These are phyloP conservation scores for Sclerotinia subarctica DNA, from an alignment of 2,329 filamentous ascomycete species.

Conservation along the genomic window DNA sequence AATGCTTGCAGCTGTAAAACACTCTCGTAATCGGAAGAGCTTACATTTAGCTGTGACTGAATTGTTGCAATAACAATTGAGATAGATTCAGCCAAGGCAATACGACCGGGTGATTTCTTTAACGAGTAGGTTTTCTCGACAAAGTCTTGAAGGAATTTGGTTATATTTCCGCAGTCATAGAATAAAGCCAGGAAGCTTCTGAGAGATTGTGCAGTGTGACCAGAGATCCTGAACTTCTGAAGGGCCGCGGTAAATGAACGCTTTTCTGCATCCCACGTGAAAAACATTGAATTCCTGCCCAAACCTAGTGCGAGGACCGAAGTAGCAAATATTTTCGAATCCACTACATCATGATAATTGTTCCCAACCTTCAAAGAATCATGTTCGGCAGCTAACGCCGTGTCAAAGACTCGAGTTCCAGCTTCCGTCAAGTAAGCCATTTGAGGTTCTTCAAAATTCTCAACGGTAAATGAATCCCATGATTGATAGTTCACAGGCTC, in stretches of 20 bases:
- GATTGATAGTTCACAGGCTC: conserved; percentile 50
- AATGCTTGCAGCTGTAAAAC: conserved; percentile 38
- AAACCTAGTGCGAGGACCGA: conserved; percentile 65
- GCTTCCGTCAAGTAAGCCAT: conserved; percentile 66
- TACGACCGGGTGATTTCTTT: conserved; percentile 33
- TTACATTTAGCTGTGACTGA: conserved; percentile 35
- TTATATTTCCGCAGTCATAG: conserved; percentile 39
- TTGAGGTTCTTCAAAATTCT: conserved; percentile 41
- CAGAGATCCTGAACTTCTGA: conserved; percentile 49
- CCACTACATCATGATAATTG: conserved; percentile 44
- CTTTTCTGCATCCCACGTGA: conserved; percentile 54
- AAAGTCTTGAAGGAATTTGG: conserved; percentile 35
- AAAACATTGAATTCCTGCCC: conserved; percentile 70
- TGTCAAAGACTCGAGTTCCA: conserved; percentile 63
- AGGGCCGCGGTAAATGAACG: conserved; percentile 51
- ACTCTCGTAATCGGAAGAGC: conserved; percentile 31
- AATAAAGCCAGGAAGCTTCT: conserved; percentile 43
- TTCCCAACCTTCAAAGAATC: conserved; percentile 45
- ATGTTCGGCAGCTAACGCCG: conserved; percentile 47
- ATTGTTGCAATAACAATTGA: conserved; percentile 39
- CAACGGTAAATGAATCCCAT: conserved; percentile 64
- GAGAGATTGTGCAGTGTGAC: conserved; percentile 50
- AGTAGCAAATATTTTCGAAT: conserved; percentile 49
- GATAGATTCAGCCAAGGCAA: conserved; percentile 41
- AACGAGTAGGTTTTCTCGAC: conserved; percentile 35